Evolutionary conservation across 441 rosid genomes (phyloP), one percentile per base, ranked within the genome.

Genomic region (Cnidoscolus chayamansa): DNA sequence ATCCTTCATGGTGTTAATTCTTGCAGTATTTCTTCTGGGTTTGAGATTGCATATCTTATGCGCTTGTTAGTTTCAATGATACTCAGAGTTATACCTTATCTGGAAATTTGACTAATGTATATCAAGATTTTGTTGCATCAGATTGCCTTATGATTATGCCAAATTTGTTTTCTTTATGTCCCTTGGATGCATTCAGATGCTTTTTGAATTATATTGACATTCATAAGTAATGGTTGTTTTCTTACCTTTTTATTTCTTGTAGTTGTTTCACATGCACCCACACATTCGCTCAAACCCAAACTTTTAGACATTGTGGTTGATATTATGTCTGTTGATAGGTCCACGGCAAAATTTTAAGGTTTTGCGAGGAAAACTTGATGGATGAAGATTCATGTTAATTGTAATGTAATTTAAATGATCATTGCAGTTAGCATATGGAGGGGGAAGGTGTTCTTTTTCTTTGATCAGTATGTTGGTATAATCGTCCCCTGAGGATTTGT

Each of bases 341-440:
- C n/a, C 16, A 30, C 49, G 53, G 17, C 7, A 61, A 51, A 31
- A 30, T 37, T 43, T 61, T 35, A 31, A 59, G 64, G 13, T 10
- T 31, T 47, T 58, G 5, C 10, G 16, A 48, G 59, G 47, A 51
- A 20, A 25, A 47, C 37, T 30, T 66, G 2, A 7, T 65, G 63
- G 51, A 63, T 61, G 71, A 51, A 51, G 56, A 35, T 50, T 61
- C 15, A 60, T 74, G 60, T 57, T 61, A 50, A 74, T 32, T 62
- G 16, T 37, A n/a, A 16, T 54, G 35, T 17, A 17, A 0, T 74
- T 77, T 68, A 30, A 51, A 30, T 72, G 32, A 10, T 72, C 66
- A 71, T 71, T 76, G 71, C 78, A 70, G 81, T 70, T 68, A 70
- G 74, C 74, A 9, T 65, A 60, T 75, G 82, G 79, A 74, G 69